Evolutionary conservation across 1,284 basidiomycete species (phyloP).

Genomic region (Pyrrhoderma noxium): DNA sequence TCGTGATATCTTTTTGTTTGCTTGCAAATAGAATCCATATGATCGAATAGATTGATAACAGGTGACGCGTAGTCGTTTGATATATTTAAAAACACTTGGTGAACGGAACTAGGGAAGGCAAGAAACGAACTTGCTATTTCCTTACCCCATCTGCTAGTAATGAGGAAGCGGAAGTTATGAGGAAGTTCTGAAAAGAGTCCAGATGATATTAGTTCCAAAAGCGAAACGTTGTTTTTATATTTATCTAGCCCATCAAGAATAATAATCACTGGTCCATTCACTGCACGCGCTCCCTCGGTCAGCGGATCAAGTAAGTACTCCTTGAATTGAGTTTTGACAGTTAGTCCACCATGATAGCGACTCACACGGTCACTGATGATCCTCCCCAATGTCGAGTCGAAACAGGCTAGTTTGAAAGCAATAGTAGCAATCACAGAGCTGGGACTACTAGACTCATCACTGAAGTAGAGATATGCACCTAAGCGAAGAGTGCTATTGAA

Average conservation of each 20-base stretch:
- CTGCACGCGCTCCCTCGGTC: too few relatives aligned
- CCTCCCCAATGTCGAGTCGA: not conserved
- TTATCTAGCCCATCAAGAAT: constrained; percentile 7
- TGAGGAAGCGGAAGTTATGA: not conserved
- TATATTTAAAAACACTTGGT: too few relatives aligned
- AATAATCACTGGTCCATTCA: not conserved
- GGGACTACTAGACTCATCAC: not conserved
- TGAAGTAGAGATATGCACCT: constrained; percentile 2
- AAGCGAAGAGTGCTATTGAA: not conserved
- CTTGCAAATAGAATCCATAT: too few relatives aligned
- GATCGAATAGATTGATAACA: too few relatives aligned
- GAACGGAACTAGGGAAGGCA: too few relatives aligned
- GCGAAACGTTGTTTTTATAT: constrained; percentile 10
- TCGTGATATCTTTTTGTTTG: too few relatives aligned
- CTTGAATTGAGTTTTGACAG: not conserved
- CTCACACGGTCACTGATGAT: not conserved
- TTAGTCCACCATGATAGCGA: not conserved
- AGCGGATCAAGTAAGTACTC: not conserved
- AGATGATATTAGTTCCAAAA: not conserved
- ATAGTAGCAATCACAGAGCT: not conserved
- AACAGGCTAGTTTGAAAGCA: not conserved
- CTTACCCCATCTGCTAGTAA: not conserved
- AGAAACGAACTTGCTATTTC: not conserved
- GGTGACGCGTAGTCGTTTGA: too few relatives aligned
- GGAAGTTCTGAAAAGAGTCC: constrained; percentile 1